Conservation (phyloP, 2,329 filamentous ascomycete genomes). For the Magnaporthales sp. region DNA sequence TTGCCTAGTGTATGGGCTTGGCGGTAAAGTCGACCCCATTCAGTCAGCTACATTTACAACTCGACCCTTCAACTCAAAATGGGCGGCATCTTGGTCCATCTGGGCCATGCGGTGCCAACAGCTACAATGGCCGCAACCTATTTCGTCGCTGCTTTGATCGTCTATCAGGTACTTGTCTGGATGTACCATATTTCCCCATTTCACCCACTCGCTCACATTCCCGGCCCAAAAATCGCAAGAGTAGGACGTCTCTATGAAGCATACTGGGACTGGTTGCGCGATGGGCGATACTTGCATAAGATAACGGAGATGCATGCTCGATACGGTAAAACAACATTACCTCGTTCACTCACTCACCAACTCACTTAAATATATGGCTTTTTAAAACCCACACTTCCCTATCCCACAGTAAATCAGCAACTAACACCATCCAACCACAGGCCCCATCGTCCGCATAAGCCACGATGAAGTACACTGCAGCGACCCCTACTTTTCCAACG, state of each 20-base stretch:
- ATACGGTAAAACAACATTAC: constrained; percentile 14
- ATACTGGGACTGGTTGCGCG: constrained; percentile 26
- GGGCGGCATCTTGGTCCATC: background rate
- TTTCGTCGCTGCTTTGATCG: constrained; percentile 17
- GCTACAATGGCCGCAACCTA: constrained; percentile 5
- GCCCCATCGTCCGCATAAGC: constrained; percentile 13
- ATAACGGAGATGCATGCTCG: constrained; percentile 26
- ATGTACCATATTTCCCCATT: constrained; percentile 29
- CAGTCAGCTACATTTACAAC: background rate
- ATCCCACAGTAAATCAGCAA: background rate
- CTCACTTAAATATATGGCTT: background rate
- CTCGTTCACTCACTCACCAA: background rate
- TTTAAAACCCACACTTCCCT: too few relatives aligned
- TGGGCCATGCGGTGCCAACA: background rate
- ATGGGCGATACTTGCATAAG: constrained; percentile 23
- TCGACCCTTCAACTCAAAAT: background rate
- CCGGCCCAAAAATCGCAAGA: constrained; percentile 27
- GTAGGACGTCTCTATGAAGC: constrained; percentile 26
- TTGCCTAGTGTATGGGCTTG: background rate
- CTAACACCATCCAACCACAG: background rate
- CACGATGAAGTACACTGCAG: constrained; percentile 19
- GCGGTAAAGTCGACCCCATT: background rate
- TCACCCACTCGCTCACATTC: constrained; percentile 27
- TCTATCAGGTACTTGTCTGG: constrained; percentile 18
- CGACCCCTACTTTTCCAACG: constrained; percentile 16